A percentile compares a stretch with the other conserved stretches of the same genome.
These are phyloP conservation scores for Artomyces pyxidatus DNA, from an alignment of 768 basidiomycete species.

Conservation along the genomic window DNA sequence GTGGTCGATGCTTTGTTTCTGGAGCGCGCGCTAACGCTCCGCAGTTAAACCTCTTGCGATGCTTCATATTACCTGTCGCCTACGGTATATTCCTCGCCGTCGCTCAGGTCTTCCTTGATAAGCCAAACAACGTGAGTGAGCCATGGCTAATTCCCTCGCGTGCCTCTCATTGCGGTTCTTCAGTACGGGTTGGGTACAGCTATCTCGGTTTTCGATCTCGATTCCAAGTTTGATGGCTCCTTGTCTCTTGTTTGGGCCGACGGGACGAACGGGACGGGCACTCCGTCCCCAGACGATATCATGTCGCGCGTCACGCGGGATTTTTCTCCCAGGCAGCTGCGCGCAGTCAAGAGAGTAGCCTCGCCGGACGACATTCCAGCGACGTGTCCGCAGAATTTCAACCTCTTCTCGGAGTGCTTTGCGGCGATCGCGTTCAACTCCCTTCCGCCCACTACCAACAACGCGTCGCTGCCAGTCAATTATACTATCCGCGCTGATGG, in stretches of 20 bases:
- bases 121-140: slow-evolving; percentile 50
- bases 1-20: slow-evolving; percentile 18
- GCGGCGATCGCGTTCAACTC: slow-evolving; percentile 57
- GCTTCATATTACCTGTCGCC: slow-evolving; percentile 54
- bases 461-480: slow-evolving; percentile 33
- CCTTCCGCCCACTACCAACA: slow-evolving; percentile 32
- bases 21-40: not conserved
- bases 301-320: slow-evolving; percentile 50
- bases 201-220: slow-evolving; percentile 38
- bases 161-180: no score
- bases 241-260: slow-evolving; percentile 60
- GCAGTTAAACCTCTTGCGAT: slow-evolving; percentile 53
- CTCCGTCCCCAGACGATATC: slow-evolving; percentile 48
- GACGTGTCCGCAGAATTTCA: slow-evolving; percentile 69
- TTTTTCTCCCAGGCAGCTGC: slow-evolving; percentile 40
- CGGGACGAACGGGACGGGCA: slow-evolving; percentile 46
- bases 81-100: slow-evolving; percentile 62
- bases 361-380: slow-evolving; percentile 41
- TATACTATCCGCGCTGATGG: slow-evolving; percentile 67
- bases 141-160: not conserved
- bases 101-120: slow-evolving; percentile 51
- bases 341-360: slow-evolving; percentile 40
- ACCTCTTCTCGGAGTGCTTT: slow-evolving; percentile 59
- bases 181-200: slow-evolving; percentile 62
- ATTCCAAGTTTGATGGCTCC: slow-evolving; percentile 44